Conservation (phyloP, 805 yeast species). For the Cyberlindnera maritima region DNA sequence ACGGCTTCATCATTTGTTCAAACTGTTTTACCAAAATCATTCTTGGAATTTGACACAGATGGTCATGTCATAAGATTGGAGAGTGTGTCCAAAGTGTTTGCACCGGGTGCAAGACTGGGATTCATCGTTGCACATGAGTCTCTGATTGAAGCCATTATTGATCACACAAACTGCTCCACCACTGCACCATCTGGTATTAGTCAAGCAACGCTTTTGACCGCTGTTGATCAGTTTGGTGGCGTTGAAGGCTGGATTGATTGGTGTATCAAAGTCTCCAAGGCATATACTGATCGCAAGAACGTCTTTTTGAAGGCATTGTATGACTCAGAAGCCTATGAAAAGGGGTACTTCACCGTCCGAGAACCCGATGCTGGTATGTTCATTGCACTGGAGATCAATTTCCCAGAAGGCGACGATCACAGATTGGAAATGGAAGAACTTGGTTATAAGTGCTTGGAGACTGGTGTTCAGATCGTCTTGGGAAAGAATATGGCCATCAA, state of each 20-base stretch:
- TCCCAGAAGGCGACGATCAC: constrained; percentile 29
- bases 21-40: constrained; percentile 46
- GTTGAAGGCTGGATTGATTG: constrained; percentile 61
- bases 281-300: constrained; percentile 63
- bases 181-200: constrained; percentile 58
- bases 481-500: constrained; percentile 57
- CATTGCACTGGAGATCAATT: constrained; percentile 47
- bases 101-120: constrained; percentile 66
- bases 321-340: constrained; percentile 39
- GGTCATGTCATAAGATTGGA: constrained; percentile 64
- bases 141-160: constrained; percentile 39
- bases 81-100: constrained; percentile 62
- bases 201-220: constrained; percentile 52
- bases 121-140: constrained; percentile 52
- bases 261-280: constrained; percentile 57
- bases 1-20: constrained; percentile 43
- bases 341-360: constrained; percentile 26
- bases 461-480: constrained; percentile 52
- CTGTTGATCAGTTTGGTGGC: constrained; percentile 41
- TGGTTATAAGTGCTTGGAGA: constrained; percentile 38
- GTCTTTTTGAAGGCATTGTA: constrained; percentile 50
- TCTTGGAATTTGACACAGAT: constrained; percentile 49
- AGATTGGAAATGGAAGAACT: constrained; percentile 40
- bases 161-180: constrained; percentile 44
- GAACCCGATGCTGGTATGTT: constrained; percentile 75